Percentiles rank a stretch among this genome's conserved stretches.
Evolutionary conservation across 116 monocot species (phyloP).

Genomic region (Cymodocea nodosa): DNA sequence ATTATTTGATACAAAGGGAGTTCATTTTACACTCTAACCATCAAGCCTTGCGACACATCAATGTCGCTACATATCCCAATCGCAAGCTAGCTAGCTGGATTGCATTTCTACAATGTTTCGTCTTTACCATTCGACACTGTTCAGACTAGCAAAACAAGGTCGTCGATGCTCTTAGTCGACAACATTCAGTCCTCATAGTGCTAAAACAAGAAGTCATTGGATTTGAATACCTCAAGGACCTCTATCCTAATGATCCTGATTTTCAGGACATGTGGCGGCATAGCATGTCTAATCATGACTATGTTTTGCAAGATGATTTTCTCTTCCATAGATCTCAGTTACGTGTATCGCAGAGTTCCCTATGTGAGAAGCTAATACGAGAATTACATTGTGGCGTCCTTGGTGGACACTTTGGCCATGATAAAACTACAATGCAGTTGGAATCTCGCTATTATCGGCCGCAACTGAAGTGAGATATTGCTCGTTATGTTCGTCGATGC

Average conservation of each 20-base stretch:
- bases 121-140: background rate
- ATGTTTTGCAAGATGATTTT: background rate
- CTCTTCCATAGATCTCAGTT: slow-evolving; percentile 4
- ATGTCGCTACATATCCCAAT: background rate
- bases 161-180: background rate
- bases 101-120: background rate
- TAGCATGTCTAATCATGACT: too few relatives aligned
- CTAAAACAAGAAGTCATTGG: background rate
- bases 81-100: background rate
- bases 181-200: background rate
- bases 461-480: background rate
- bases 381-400: slow-evolving; percentile 1
- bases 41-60: background rate
- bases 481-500: background rate
- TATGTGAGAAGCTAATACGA: background rate
- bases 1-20: background rate
- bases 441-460: slow-evolving; percentile 8
- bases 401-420: slow-evolving; percentile 5
- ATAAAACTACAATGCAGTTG: slow-evolving; percentile 1
- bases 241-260: slow-evolving; percentile 3
- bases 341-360: background rate
- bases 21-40: slow-evolving; percentile 3
- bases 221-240: slow-evolving; percentile 5
- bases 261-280: background rate
- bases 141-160: background rate